Evolutionary conservation across 1,139 yeast species (phyloP).

Genomic region (Protomyces lactucae-debilis): DNA sequence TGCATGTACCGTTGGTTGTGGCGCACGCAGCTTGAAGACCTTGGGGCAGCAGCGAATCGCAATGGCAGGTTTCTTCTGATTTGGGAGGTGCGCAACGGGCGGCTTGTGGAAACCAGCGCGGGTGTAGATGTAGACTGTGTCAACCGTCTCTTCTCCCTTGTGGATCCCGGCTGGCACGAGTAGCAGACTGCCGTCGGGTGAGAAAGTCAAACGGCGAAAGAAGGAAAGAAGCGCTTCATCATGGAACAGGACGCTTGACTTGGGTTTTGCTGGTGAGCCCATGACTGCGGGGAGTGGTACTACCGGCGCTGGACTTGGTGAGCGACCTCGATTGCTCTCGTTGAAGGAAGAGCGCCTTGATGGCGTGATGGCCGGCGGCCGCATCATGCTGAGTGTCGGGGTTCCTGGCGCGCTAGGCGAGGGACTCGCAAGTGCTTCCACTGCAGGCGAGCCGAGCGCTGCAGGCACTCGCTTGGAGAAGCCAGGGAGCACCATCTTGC

Average conservation of each 20-base stretch:
- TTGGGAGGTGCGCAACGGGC: slow-evolving; percentile 74
- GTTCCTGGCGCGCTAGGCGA: slow-evolving; percentile 33
- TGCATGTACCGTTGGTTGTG: slow-evolving; percentile 13
- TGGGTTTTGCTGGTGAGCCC: slow-evolving; percentile 36
- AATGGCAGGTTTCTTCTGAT: slow-evolving; percentile 75
- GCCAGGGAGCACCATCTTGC: slow-evolving; percentile 14
- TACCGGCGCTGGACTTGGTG: slow-evolving; percentile 35
- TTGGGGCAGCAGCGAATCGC: slow-evolving; percentile 74
- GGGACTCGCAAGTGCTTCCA: slow-evolving; percentile 30
- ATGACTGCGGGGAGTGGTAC: slow-evolving; percentile 46
- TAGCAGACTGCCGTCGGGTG: slow-evolving; percentile 82
- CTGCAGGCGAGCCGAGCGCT: slow-evolving; percentile 9
- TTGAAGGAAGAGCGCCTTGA: slow-evolving; percentile 35
- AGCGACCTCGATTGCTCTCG: slow-evolving; percentile 34
- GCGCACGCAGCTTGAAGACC: slow-evolving; percentile 45
- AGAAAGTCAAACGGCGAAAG: slow-evolving; percentile 74
- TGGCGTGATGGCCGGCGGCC: slow-evolving; percentile 34
- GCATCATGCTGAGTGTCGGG: slow-evolving; percentile 29
- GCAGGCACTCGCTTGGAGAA: slow-evolving; percentile 15
- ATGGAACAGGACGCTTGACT: slow-evolving; percentile 50
- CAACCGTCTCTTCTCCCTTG: slow-evolving; percentile 46
- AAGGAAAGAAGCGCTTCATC: slow-evolving; percentile 85
- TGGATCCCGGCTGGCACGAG: slow-evolving; percentile 79
- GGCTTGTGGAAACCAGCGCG: slow-evolving; percentile 62
- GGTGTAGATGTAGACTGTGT: slow-evolving; percentile 73